Percentiles rank a stretch among this genome's conserved stretches.
phyloP scores from a whole-genome alignment of 371 early-diverging fungal species.

The Apophysomyces elegans region DNA sequence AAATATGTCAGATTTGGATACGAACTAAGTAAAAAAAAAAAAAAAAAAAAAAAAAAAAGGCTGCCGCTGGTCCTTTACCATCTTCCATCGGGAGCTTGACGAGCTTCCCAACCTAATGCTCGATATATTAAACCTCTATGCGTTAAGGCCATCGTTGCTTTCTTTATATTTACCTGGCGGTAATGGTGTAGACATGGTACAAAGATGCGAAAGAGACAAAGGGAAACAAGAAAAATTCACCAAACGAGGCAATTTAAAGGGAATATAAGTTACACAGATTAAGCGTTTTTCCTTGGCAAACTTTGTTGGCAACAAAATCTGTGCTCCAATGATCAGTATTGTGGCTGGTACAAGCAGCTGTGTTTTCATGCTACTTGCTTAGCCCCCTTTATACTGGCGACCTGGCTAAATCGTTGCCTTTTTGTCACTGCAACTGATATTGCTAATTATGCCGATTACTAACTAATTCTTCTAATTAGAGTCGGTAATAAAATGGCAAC shows the following conservation, averaged over 20 bases:
- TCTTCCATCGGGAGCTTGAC: slow-evolving; percentile 46
- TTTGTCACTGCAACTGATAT: too few relatives aligned
- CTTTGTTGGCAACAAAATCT: neutral
- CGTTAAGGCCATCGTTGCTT: too few relatives aligned
- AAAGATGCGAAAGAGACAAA: slow-evolving; percentile 10
- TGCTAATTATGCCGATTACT: too few relatives aligned
- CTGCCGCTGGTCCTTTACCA: slow-evolving; percentile 28
- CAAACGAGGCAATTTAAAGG: neutral
- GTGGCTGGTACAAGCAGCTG: too few relatives aligned
- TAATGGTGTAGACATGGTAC: slow-evolving; percentile 3
- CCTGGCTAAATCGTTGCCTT: too few relatives aligned
- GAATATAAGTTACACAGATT: neutral
- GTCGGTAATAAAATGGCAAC: too few relatives aligned
- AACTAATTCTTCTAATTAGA: too few relatives aligned
- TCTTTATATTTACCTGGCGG: neutral
- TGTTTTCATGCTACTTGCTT: too few relatives aligned
- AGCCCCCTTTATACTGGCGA: too few relatives aligned
- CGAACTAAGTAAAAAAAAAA: neutral
- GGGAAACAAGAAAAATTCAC: neutral
- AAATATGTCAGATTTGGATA: neutral
- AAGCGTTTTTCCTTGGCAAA: slow-evolving; percentile 8
- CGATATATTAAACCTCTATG: neutral
- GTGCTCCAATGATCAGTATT: too few relatives aligned
- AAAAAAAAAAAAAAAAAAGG: too few relatives aligned
- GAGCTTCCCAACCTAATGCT: slow-evolving; percentile 50